A percentile compares a stretch with the other conserved stretches of the same genome.
Conservation (phyloP, 768 basidiomycete genomes). For the Leccinum arenicola region DNA sequence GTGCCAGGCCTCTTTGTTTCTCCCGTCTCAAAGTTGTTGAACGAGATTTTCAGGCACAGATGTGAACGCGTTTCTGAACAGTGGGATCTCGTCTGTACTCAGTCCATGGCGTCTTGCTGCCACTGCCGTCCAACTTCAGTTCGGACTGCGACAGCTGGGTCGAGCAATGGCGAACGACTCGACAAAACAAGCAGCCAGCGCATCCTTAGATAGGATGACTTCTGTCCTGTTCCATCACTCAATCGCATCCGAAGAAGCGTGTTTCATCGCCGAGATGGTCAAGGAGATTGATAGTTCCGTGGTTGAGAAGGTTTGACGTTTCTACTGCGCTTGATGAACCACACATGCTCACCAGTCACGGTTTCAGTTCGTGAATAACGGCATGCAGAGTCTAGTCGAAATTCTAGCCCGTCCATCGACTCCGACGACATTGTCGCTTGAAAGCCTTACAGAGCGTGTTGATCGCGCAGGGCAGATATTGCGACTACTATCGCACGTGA, state of each 20-base stretch:
- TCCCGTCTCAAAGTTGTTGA: background rate
- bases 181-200: slow-evolving; percentile 49
- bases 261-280: slow-evolving; percentile 81
- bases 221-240: slow-evolving; percentile 68
- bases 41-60: slow-evolving; percentile 32
- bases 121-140: slow-evolving; percentile 75
- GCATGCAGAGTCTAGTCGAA: slow-evolving; percentile 61
- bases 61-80: slow-evolving; percentile 49
- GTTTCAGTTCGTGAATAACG: slow-evolving; percentile 70
- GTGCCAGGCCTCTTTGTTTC: slow-evolving; percentile 1
- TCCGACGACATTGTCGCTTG: slow-evolving; percentile 17
- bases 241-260: slow-evolving; percentile 76
- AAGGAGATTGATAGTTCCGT: slow-evolving; percentile 64
- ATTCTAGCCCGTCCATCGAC: slow-evolving; percentile 40
- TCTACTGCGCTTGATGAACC: background rate
- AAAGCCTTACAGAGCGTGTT: slow-evolving; percentile 39
- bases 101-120: slow-evolving; percentile 85
- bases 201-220: slow-evolving; percentile 63
- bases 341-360: background rate
- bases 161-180: slow-evolving; percentile 60
- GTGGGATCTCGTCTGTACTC: slow-evolving; percentile 62
- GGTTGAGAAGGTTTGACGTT: slow-evolving; percentile 55
- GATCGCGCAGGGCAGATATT: slow-evolving; percentile 64
- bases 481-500: slow-evolving; percentile 64
- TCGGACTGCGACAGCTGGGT: slow-evolving; percentile 71